Percentiles rank a stretch among this genome's conserved stretches.
Evolutionary conservation across 352 stramenopile species (phyloP).

Genomic region (Pythium grandisporangium): DNA sequence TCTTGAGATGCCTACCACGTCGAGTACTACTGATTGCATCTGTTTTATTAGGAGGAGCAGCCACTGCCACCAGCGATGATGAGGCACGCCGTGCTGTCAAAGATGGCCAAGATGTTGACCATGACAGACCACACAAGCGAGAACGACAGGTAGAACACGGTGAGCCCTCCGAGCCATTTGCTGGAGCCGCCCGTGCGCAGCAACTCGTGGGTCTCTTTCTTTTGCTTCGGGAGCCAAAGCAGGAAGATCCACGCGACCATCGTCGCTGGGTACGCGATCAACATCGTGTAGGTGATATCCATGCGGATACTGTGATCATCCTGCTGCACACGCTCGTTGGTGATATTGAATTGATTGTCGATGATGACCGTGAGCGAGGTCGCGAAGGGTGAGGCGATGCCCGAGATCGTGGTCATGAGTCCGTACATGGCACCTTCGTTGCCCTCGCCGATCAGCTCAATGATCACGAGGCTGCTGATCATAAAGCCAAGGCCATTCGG

Average conservation of each 20-base stretch:
- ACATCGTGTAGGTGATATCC: conserved; percentile 20
- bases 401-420: conserved; percentile 26
- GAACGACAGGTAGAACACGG: conserved; percentile 16
- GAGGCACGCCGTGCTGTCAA: conserved; percentile 20
- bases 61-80: conserved; percentile 25
- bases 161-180: conserved; percentile 12
- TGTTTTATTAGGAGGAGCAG: too few species aligned
- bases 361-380: conserved; percentile 19
- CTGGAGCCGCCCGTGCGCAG: conserved; percentile 14
- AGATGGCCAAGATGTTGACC: conserved; percentile 30
- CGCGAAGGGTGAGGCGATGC: conserved; percentile 24
- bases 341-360: conserved; percentile 15
- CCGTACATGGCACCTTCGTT: conserved; percentile 34
- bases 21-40: too few species aligned
- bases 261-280: conserved; percentile 22
- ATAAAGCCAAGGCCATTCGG: conserved; percentile 23
- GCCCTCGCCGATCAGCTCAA: conserved; percentile 26
- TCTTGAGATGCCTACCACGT: too few species aligned
- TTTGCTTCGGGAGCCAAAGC: conserved; percentile 19
- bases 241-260: conserved; percentile 17
- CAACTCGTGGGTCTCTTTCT: conserved; percentile 20
- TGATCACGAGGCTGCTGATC: background rate
- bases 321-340: conserved; percentile 18
- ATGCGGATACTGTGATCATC: conserved; percentile 19
- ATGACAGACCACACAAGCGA: conserved; percentile 21